Evolutionary conservation across 2,329 filamentous ascomycete genomes (phyloP), one percentile per base, ranked within the genome.

Genomic region (Scedosporium minutisporum): DNA sequence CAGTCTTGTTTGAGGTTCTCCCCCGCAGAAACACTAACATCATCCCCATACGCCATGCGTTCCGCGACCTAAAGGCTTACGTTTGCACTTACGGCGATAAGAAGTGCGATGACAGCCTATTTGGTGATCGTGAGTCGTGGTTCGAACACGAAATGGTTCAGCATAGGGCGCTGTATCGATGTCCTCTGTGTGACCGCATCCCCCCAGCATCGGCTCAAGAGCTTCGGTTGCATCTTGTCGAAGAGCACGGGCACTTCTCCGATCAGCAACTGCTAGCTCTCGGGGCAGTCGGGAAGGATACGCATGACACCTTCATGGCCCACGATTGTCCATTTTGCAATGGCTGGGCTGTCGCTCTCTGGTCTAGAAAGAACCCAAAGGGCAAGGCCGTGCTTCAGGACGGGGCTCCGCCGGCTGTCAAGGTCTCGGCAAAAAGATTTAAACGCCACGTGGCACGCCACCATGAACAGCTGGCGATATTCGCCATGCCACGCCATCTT

Each of bases 311-410:
- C 6, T 41, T 63, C 12, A 25, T 23, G n/a, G 27, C 62, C 4
- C 57, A 63, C 14, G 57, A 63, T 18, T 63, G 62, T 46, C 57
- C 62, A 18, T 63, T 58, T n/a, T 63, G 57, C 44, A 23, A 58
- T 14, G 62, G 60, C 57, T 63, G 62, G 62, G 57, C 29, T 14
- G 44, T 33, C 7, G 42, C 12, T 9, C 57, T 58, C 18, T 25
- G 27, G 18, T 33, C 29, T 21, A 6, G 16, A 18, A 21, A 46
- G 16, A 44, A 33, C 38, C 18, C 25, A 53, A 29, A 25, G 23
- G 38, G 14, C 9, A 57, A 51, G 57, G 25, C 14, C 3, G 10
- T 38, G 10, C 33, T 38, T 14, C 4, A n/a, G 25, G 25, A 53
- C 3, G 57, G 57, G 7, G 27, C 25, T 18, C 12, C 27, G 5